Percentiles rank a stretch among this genome's conserved stretches.
Conservation (phyloP, 1,284 basidiomycete species). For the Paramarasmius palmivorus region DNA sequence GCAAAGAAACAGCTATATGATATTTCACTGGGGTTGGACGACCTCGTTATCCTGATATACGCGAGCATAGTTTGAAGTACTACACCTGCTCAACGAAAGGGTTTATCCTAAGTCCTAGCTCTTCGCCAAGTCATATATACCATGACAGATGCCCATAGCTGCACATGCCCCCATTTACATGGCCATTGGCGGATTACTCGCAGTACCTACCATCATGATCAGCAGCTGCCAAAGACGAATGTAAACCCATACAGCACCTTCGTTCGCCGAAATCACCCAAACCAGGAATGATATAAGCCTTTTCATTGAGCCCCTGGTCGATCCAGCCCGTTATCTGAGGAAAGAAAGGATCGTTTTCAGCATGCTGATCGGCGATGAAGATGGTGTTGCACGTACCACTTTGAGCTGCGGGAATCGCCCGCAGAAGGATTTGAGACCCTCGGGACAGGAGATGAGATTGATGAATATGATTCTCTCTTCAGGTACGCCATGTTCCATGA, state of each 20-base stretch:
- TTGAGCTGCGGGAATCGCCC: conserved; percentile 78
- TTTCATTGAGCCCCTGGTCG: conserved; percentile 90
- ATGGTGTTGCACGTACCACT: conserved; percentile 37
- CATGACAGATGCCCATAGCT: no score
- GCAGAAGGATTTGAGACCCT: conserved; percentile 87
- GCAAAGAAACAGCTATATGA: no score
- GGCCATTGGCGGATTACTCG: no score
- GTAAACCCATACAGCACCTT: conserved; percentile 44
- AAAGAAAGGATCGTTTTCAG: not conserved
- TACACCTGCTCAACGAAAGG: no score
- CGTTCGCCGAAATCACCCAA: conserved; percentile 92
- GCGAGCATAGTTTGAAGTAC: no score
- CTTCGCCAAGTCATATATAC: no score
- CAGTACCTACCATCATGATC: not conserved
- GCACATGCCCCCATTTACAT: no score
- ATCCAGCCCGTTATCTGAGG: conserved; percentile 91
- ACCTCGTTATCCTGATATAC: no score
- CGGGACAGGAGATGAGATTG: conserved; percentile 91
- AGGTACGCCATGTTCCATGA: conserved; percentile 87
- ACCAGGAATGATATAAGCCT: conserved; percentile 87
- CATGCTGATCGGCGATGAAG: not conserved
- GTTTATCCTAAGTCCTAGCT: no score
- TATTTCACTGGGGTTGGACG: no score
- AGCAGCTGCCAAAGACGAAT: no score
- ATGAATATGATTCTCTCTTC: conserved; percentile 95